These are phyloP conservation scores for Candida quercuum DNA, from an alignment of 805 yeast genomes.

Conservation along the genomic window DNA sequence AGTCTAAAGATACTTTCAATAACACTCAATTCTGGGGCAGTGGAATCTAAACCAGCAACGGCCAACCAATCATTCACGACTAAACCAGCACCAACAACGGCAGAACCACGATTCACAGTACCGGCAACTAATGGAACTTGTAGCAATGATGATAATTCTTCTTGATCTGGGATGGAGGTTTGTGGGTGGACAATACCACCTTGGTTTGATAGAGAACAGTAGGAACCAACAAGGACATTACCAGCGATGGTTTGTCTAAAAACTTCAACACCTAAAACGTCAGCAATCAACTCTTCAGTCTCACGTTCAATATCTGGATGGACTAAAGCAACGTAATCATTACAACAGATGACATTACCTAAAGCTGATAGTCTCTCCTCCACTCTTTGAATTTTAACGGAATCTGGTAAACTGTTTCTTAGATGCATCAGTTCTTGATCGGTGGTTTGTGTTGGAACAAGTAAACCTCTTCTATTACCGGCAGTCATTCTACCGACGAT, in stretches of 20 bases:
- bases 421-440: constrained; percentile 98
- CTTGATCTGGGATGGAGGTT: constrained; percentile 96
- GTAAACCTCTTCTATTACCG: constrained; percentile 94
- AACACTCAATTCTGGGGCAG: constrained; percentile 97
- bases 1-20: constrained; percentile 93
- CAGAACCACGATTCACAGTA: constrained; percentile 94
- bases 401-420: constrained; percentile 93
- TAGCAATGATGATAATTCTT: constrained; percentile 88
- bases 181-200: constrained; percentile 99
- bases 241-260: constrained; percentile 99
- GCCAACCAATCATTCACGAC: constrained; percentile 98
- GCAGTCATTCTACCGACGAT: constrained; percentile 98
- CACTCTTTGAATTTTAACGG: constrained; percentile 93
- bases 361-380: constrained; percentile 96
- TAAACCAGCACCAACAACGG: constrained; percentile 98
- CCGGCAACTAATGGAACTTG: constrained; percentile 99
- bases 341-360: constrained; percentile 97
- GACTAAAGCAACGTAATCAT: constrained; percentile 97
- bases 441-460: constrained; percentile 96
- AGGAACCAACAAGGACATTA: constrained; percentile 94
- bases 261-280: constrained; percentile 96
- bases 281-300: constrained; percentile 97
- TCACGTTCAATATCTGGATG: constrained; percentile 99
- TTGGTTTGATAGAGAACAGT: constrained; percentile 90
- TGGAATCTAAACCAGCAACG: constrained; percentile 94